Conservation (phyloP, 2,329 filamentous ascomycete genomes). For the Chalaropsis thielavioides region DNA sequence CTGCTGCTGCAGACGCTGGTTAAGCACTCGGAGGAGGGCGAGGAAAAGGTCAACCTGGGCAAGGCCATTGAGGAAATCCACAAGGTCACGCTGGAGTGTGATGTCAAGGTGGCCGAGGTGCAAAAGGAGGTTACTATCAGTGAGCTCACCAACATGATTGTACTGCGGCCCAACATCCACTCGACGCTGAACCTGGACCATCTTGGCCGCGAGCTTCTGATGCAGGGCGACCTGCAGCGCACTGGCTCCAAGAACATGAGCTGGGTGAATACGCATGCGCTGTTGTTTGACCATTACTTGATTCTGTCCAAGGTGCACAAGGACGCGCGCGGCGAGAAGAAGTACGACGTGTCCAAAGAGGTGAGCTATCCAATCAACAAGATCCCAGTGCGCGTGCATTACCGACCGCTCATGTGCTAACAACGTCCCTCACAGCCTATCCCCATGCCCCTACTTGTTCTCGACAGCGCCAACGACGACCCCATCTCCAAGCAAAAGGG, state of each 20-base stretch:
- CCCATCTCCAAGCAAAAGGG: slow-evolving; percentile 73
- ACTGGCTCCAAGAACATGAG: slow-evolving; percentile 79
- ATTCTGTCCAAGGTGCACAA: slow-evolving; percentile 79
- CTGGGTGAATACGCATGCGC: slow-evolving; percentile 85
- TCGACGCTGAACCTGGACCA: slow-evolving; percentile 84
- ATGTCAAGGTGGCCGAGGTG: slow-evolving; percentile 83
- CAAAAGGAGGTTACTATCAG: slow-evolving; percentile 78
- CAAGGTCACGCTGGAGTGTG: slow-evolving; percentile 75
- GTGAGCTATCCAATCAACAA: slow-evolving; percentile 30
- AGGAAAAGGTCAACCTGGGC: slow-evolving; percentile 74
- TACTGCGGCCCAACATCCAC: slow-evolving; percentile 76
- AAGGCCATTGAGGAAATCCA: slow-evolving; percentile 88
- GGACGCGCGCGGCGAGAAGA: slow-evolving; percentile 56
- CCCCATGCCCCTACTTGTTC: slow-evolving; percentile 84
- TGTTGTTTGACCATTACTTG: slow-evolving; percentile 93
- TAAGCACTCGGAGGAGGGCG: slow-evolving; percentile 67
- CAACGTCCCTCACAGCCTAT: slow-evolving; percentile 45
- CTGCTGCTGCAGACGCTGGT: slow-evolving; percentile 70
- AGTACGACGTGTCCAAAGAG: slow-evolving; percentile 88
- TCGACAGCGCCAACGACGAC: slow-evolving; percentile 87
- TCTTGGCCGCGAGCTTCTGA: slow-evolving; percentile 79
- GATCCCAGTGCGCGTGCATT: too few relatives aligned
- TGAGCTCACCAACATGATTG: slow-evolving; percentile 69
- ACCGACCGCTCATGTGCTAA: too few relatives aligned
- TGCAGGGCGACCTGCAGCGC: slow-evolving; percentile 75